These are phyloP conservation scores for Trichoderma asperelloides DNA, from an alignment of 495 filamentous ascomycete species.

Conservation along the genomic window DNA sequence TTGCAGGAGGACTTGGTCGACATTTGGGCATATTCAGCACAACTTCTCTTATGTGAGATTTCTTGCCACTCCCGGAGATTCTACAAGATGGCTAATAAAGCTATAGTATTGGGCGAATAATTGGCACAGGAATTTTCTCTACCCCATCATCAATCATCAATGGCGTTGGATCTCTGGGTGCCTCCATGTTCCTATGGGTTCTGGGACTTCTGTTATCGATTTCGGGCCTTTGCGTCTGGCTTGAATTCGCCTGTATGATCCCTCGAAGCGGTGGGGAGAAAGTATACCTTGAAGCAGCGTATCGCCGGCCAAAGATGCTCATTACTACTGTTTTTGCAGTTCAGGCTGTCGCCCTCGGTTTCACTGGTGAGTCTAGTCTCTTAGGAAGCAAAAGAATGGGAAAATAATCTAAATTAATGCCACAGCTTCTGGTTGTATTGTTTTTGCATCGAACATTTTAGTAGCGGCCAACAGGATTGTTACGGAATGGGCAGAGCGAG, in stretches of 20 bases:
- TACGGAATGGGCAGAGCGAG: constrained; percentile 43
- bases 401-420: neutral
- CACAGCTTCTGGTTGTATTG: constrained; percentile 26
- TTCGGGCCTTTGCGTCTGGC: constrained; percentile 49
- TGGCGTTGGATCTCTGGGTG: constrained; percentile 31
- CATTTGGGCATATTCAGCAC: constrained; percentile 5
- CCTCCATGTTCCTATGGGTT: constrained; percentile 47
- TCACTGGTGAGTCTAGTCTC: constrained; percentile 41
- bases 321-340: constrained; percentile 59
- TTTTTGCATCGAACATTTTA: constrained; percentile 31
- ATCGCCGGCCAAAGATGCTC: constrained; percentile 58
- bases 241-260: constrained; percentile 68
- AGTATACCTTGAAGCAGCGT: constrained; percentile 71
- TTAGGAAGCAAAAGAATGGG: neutral
- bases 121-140: constrained; percentile 8
- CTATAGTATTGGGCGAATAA: constrained; percentile 2
- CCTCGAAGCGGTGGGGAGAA: constrained; percentile 63
- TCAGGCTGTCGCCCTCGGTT: constrained; percentile 59
- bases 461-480: constrained; percentile 21
- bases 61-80: neutral
- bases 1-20: neutral
- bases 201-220: constrained; percentile 50
- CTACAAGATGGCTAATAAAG: neutral
- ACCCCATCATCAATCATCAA: constrained; percentile 24
- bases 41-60: neutral